Base-by-base conservation (phyloP, 371 early-diverging fungal species). In the Blakeslea trispora region DNA sequence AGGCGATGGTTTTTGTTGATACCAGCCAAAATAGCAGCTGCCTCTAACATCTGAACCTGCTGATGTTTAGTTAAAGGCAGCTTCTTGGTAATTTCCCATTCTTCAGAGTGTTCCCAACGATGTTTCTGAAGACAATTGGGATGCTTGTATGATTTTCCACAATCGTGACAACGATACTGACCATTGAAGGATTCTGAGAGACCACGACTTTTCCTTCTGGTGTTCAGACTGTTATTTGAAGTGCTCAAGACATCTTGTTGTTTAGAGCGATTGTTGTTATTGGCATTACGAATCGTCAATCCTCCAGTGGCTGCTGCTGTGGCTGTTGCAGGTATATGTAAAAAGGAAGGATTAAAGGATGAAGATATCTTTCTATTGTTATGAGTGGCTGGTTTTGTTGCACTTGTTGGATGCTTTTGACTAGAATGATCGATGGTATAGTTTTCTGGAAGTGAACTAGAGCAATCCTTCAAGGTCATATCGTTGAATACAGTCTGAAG, bases 1-100 rank as follows among this genome's bases (percentile, higher is more conserved):
- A 21, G 37, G 21, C 40, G 41, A 19, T 40, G 32, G 15, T 34
- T 61, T 15, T 43, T 22, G 23, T 77, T 84, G 79, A 86, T 79
- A 46, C 81, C 77, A 41, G 88, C 68, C 32, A 88, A 57, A 40
- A 88, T 84, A 37, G 86, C 81, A 6, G 90, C 90, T 17, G 90
- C 90, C 55, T 90, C 90, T 58, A 90, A 69, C 69, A 90, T 64
- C 57, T 87, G 88, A 1, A 90, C 89, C 58, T 90, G 90, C 51
- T 88, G 89, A 63, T 90, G 90, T 55, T 87, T 88, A 32, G 87
- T 82, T 31, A 88, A 66, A 31, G 81, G 68, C 41, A 89, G 66
- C 55, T 86, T 85, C 49, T 80, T 77, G 4, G 86, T 82, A 44
- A 80, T 54, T 35, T 79, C 79, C 90, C 90, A 90, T 54, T 82